Base-by-base conservation (phyloP, 495 filamentous ascomycete species). In the Xylaria palmicola region DNA sequence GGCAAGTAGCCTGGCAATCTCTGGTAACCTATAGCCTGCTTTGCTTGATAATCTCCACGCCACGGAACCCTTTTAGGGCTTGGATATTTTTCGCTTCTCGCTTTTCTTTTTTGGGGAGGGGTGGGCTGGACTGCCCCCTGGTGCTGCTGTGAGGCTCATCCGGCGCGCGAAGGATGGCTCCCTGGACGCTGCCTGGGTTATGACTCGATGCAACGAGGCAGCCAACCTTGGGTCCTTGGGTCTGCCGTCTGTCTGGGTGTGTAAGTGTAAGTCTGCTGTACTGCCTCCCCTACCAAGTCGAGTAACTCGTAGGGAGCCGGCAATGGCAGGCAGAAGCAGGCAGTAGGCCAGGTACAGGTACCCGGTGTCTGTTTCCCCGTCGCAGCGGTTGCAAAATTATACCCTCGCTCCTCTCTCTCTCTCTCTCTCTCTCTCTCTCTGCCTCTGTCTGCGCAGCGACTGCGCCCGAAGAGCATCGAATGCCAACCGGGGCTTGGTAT, bases 181-280 rank as follows among this genome's bases (percentile, higher is more conserved):
- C 51, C 39, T 39, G 57, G 40, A 37, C 58, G 69, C 60, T 72
- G 69, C 69, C 69, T 72, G 60, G 54, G 49, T 56, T 60, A 69
- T 67, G 66, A 67, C 69, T 69, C 69, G 48, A 56, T 49, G 32
- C 52, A 62, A 67, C 60, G 64, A 71, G 67, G 66, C 69, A 69
- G 32, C 69, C 67, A 41, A 58, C 57, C 58, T 32, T 52, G 6
- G 13, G 32, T 36, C 13, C 13, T 13, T 13, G 6, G 32, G 6
- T 36, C 32, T 36, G 32, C 32, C 50, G 63, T 63, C 64, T 62
- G n/a, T n/a, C n/a, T n/a, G n/a, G n/a, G n/a, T n/a, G n/a, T n/a
- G n/a, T n/a, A n/a, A n/a, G n/a, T n/a, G n/a, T n/a, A n/a, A n/a
- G n/a, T n/a, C n/a, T n/a, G n/a, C n/a, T n/a, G n/a, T n/a, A n/a